Evolutionary conservation across 1,284 basidiomycete species (phyloP).

Genomic region (Apiotrichum veenhuisii): DNA sequence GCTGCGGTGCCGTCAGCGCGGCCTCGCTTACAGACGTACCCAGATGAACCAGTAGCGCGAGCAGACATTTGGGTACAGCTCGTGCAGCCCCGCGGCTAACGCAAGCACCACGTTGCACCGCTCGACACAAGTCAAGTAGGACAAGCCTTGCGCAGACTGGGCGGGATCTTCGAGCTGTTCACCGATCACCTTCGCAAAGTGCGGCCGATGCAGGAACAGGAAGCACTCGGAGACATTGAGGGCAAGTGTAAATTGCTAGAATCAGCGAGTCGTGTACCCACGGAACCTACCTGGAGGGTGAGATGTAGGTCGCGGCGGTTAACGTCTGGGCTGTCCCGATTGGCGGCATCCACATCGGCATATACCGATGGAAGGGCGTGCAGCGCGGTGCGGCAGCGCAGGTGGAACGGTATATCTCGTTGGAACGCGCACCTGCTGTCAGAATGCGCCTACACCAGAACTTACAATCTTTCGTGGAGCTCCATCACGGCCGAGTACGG

Average conservation of each 20-base stretch:
- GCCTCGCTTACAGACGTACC: too few relatives aligned
- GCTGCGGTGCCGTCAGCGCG: too few relatives aligned
- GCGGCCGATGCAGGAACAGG: slow-evolving; percentile 30
- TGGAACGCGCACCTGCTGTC: slow-evolving; percentile 21
- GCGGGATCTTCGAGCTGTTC: slow-evolving; percentile 21
- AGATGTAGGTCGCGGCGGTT: slow-evolving; percentile 19
- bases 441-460: neutral
- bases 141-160: slow-evolving; percentile 15
- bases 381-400: slow-evolving; percentile 25
- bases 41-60: slow-evolving; percentile 31
- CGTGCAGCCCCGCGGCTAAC: too few relatives aligned
- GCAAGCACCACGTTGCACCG: slow-evolving; percentile 18
- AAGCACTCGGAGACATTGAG: slow-evolving; percentile 26
- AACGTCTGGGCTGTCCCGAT: slow-evolving; percentile 15
- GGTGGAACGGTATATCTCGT: slow-evolving; percentile 15
- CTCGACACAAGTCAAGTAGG: slow-evolving; percentile 29
- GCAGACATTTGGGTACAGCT: slow-evolving; percentile 24
- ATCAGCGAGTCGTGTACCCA: too few relatives aligned
- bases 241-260: slow-evolving; percentile 24
- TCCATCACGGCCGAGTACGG: slow-evolving; percentile 14
- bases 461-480: slow-evolving; percentile 21
- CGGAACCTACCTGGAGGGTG: too few relatives aligned
- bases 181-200: slow-evolving; percentile 27
- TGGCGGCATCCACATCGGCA: slow-evolving; percentile 16
- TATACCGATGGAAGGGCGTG: slow-evolving; percentile 20